These are phyloP conservation scores for Clavispora asparagi DNA, from an alignment of 805 yeast species.

Conservation along the genomic window DNA sequence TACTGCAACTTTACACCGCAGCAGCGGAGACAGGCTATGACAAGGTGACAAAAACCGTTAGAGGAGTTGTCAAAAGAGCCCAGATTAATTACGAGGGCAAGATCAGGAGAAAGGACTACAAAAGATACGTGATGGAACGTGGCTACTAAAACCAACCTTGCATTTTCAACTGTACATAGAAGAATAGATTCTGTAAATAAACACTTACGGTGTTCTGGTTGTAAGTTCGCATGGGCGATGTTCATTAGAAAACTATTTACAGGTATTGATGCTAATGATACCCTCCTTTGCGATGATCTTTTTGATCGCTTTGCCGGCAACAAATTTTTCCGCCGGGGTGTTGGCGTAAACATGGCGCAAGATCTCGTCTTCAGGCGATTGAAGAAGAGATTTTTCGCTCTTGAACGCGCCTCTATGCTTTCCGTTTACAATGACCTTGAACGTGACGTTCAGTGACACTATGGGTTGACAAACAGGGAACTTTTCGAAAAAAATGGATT, in stretches of 20 bases:
- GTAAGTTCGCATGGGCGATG: background rate
- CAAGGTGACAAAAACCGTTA: conserved; percentile 23
- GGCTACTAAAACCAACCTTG: conserved; percentile 19
- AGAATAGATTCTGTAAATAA: conserved; percentile 3
- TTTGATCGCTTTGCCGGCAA: conserved; percentile 38
- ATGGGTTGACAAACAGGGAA: conserved; percentile 58
- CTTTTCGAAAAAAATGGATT: conserved; percentile 47
- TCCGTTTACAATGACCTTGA: conserved; percentile 70
- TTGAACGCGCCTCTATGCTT: conserved; percentile 49
- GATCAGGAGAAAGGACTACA: conserved; percentile 31
- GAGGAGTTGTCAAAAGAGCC: conserved; percentile 31
- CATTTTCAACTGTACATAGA: conserved; percentile 1
- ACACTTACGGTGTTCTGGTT: background rate
- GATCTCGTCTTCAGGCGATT: conserved; percentile 29
- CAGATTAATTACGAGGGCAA: conserved; percentile 36
- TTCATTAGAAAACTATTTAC: conserved; percentile 7
- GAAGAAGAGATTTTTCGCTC: conserved; percentile 36
- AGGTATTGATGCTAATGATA: conserved; percentile 40
- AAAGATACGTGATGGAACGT: conserved; percentile 25
- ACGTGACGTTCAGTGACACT: conserved; percentile 37
- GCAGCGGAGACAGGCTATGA: conserved; percentile 30
- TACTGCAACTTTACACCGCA: conserved; percentile 23
- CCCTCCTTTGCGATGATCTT: conserved; percentile 53
- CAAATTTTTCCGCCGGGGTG: conserved; percentile 26
- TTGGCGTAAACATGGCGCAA: conserved; percentile 41